phyloP scores from a whole-genome alignment of 2,329 filamentous ascomycete genomes.

The Fusarium sp. region DNA sequence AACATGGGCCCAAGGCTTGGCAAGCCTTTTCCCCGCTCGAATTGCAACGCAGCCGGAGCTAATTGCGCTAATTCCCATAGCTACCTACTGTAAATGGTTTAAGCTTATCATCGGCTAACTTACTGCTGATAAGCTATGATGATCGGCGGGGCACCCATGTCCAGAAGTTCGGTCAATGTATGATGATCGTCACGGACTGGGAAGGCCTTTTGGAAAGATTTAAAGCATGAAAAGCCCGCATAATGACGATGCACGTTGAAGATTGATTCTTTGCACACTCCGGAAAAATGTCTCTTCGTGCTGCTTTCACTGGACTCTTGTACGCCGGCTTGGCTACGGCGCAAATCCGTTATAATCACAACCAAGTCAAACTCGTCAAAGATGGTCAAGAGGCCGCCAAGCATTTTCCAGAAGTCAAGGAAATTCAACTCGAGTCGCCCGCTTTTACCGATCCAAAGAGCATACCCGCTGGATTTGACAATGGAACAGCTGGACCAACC shows the following conservation, averaged over 20 bases:
- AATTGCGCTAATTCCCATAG: not conserved
- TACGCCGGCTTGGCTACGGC: conserved; percentile 33
- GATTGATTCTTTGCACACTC: not conserved
- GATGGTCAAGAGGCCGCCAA: conserved; percentile 39
- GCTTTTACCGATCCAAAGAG: conserved; percentile 39
- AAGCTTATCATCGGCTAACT: conserved; percentile 24
- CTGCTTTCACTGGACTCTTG: conserved; percentile 22
- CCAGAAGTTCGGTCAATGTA: not conserved
- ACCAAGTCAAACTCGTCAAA: conserved; percentile 38
- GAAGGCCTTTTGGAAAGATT: not conserved
- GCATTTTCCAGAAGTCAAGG: conserved; percentile 38
- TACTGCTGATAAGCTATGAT: conserved; percentile 17
- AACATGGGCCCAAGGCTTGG: conserved; percentile 10
- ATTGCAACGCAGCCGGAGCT: conserved; percentile 7
- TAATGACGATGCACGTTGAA: not conserved
- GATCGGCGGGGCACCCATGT: conserved; percentile 15
- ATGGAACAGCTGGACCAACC: conserved; percentile 47
- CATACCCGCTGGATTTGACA: conserved; percentile 40
- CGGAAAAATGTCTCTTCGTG: conserved; percentile 14
- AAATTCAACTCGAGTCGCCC: conserved; percentile 41
- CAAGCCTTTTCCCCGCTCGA: conserved; percentile 18
- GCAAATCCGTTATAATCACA: conserved; percentile 41
- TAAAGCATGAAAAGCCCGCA: conserved; percentile 9
- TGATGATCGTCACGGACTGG: not conserved
- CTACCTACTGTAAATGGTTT: conserved; percentile 32